Conservation (phyloP, 2,329 filamentous ascomycete species). For the Pseudopyricularia javanii region DNA sequence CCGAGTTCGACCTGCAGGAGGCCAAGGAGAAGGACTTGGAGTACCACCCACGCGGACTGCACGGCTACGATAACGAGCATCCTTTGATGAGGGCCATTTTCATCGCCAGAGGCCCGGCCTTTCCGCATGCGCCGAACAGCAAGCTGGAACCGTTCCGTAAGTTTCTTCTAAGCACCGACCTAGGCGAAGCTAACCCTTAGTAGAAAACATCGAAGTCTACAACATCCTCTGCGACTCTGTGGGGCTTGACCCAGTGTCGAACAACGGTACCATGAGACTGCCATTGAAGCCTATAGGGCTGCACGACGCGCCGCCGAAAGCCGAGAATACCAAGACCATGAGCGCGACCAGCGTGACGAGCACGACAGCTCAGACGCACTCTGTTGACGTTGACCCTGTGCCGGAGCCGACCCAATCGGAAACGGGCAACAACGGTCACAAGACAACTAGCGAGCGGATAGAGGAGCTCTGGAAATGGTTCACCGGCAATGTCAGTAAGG, state of each 20-base stretch:
- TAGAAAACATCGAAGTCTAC: conserved; percentile 91
- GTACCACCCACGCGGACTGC: conserved; percentile 74
- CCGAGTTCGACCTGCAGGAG: conserved; percentile 64
- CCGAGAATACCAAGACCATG: conserved; percentile 42
- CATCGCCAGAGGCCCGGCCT: conserved; percentile 80
- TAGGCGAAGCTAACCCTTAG: neutral
- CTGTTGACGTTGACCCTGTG: conserved; percentile 1
- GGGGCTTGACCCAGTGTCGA: conserved; percentile 58
- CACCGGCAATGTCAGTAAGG: conserved; percentile 29
- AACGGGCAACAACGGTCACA: conserved; percentile 6
- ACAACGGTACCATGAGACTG: conserved; percentile 76
- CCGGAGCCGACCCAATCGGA: conserved; percentile 10
- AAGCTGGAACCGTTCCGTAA: conserved; percentile 71
- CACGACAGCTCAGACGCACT: conserved; percentile 6
- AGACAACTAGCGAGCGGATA: conserved; percentile 15
- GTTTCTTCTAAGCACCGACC: conserved; percentile 21
- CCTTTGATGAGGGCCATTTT: conserved; percentile 96
- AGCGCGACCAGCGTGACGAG: conserved; percentile 16
- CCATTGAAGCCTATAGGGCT: conserved; percentile 52
- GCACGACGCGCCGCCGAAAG: conserved; percentile 40
- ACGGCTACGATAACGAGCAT: conserved; percentile 91
- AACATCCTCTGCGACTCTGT: conserved; percentile 88
- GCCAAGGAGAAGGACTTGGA: conserved; percentile 49
- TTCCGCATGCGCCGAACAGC: conserved; percentile 74
- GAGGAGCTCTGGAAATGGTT: conserved; percentile 39